A percentile compares a stretch with the other conserved stretches of the same genome.
Conservation (phyloP, 208 protist genomes). For the Naegleria fowleri region DNA sequence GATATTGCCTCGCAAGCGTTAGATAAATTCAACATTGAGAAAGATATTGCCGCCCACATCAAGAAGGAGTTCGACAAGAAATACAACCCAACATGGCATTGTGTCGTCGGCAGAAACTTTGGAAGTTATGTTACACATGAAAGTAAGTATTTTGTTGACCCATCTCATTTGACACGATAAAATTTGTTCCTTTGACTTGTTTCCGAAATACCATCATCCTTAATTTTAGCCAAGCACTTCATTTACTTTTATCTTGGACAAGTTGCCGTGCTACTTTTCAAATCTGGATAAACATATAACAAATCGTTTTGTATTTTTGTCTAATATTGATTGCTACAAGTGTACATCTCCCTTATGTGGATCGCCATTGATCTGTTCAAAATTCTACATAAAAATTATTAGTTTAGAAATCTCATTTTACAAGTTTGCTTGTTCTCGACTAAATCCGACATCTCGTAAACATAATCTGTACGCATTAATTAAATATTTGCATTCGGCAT, state of each 20-base stretch:
- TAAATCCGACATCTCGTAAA: not conserved
- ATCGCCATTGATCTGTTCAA: not conserved
- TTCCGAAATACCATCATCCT: no score
- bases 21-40: slow-evolving; percentile 92
- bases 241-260: slow-evolving; percentile 99
- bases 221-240: slow-evolving; percentile 74
- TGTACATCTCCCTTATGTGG: no score
- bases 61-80: slow-evolving; percentile 99
- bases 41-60: slow-evolving; percentile 99
- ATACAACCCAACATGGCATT: slow-evolving; percentile 99
- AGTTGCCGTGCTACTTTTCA: slow-evolving; percentile 98
- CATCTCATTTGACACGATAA: no score
- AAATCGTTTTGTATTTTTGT: not conserved
- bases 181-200: no score
- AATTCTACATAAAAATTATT: not conserved
- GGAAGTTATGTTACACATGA: slow-evolving; percentile 99
- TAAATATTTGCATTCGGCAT: not conserved
- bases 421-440: not conserved
- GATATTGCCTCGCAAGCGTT: slow-evolving; percentile 93
- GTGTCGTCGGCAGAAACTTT: slow-evolving; percentile 99
- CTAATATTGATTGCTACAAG: no score
- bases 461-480: not conserved
- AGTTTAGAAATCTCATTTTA: not conserved
- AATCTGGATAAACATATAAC: slow-evolving; percentile 68
- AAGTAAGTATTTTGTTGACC: slow-evolving; percentile 58